Base-by-base conservation (phyloP, 805 yeast species). In the Saccharomyces kudriavzevii region DNA sequence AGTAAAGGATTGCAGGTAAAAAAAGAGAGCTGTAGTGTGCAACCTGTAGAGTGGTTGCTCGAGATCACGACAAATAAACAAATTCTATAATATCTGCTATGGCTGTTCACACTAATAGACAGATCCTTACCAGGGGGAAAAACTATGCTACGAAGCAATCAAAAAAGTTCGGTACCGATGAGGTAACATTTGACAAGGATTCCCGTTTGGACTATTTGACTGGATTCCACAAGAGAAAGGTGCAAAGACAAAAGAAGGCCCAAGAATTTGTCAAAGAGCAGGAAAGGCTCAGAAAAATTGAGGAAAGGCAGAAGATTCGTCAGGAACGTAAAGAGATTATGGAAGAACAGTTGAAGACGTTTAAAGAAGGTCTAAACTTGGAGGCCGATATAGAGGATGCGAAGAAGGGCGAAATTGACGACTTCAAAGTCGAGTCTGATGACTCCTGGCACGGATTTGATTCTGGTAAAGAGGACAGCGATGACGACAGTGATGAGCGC, bases 221-320 rank as follows among this genome's bases (percentile, higher is more conserved):
- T 2, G 99, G 99, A 45, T 92, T 92, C 70, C 98, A 94, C 70
- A 92, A 92, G 72, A 80, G 99, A 65, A 92, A 92, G 68, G 68
- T 92, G 17, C 87, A 87, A 64, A 79, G 98, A 68, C 87, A 87
- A 71, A 91, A 89, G 72, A 83, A 85, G 58, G 98, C 97, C 0
- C 83, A 81, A 60, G 88, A 80, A 55, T 83, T 76, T 62, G 80
- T 80, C 50, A 83, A 85, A 60, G 96, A 91, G 66, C 87, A 85
- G 65, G 94, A 85, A 4, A 77, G 91, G 54, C 73, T 81, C 58
- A 83, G 82, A 1, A 80, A 80, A 61, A 76, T 89, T 10, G 95
- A 86, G 60, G 96, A 88, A 64, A 79, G 97, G 55, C 81, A 83
- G 59, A 75, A 77, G 56, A 56, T 70, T 24, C 62, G 72, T 58